These are phyloP conservation scores for Gnomoniopsis smithogilvyi DNA, from an alignment of 2,329 filamentous ascomycete genomes.

Conservation along the genomic window DNA sequence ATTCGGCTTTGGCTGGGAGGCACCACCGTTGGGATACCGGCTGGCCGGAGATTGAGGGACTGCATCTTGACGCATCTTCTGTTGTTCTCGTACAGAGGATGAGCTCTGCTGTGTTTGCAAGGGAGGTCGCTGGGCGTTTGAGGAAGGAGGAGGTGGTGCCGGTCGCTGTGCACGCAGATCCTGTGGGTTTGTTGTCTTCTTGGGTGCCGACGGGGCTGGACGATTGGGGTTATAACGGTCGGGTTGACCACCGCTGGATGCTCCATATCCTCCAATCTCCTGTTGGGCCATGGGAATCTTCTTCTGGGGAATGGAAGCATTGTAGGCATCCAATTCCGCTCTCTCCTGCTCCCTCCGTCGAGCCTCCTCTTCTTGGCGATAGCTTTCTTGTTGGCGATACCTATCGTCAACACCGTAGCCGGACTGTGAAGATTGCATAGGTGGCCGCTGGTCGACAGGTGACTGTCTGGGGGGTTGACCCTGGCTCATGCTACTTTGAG, in stretches of 20 bases:
- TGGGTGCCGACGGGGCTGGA: conserved; percentile 78
- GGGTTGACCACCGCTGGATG: conserved; percentile 41
- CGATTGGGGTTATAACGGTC: conserved; percentile 83
- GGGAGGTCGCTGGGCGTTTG: conserved; percentile 41
- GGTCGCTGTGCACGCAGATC: conserved; percentile 70
- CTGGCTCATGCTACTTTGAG: conserved; percentile 31
- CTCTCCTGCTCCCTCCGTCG: conserved; percentile 67
- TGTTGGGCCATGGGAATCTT: conserved; percentile 82
- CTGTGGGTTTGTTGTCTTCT: conserved; percentile 53
- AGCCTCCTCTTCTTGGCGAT: conserved; percentile 48
- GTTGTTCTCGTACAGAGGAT: conserved; percentile 41
- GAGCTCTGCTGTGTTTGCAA: conserved; percentile 49
- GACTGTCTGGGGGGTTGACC: conserved; percentile 41
- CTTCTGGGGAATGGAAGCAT: conserved; percentile 80
- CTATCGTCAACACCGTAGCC: conserved; percentile 52
- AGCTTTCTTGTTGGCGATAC: conserved; percentile 36
- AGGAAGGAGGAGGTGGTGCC: conserved; percentile 65
- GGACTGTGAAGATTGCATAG: conserved; percentile 54
- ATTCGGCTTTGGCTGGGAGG: conserved; percentile 45
- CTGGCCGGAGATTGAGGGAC: conserved; percentile 46
- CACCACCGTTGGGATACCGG: conserved; percentile 56
- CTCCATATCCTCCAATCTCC: conserved; percentile 73
- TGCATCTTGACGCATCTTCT: conserved; percentile 46
- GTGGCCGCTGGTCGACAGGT: conserved; percentile 49
- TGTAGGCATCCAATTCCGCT: conserved; percentile 82